Percentiles rank a stretch among this genome's conserved stretches.
phyloP scores from a whole-genome alignment of 352 stramenopile species.

The Phytophthora citricola region DNA sequence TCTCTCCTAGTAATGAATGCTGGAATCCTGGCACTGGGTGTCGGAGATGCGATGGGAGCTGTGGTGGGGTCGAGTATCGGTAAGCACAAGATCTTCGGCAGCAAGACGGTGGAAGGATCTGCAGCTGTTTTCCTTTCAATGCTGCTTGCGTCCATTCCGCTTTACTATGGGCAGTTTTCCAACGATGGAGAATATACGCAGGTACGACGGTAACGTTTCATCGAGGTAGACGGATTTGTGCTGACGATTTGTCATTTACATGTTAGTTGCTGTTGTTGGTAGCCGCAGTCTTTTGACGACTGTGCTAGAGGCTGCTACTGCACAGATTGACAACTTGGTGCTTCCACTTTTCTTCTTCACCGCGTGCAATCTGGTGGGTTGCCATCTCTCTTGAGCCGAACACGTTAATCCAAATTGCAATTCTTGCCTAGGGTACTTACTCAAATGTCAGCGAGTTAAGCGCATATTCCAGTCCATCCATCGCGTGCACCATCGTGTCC shows the following conservation, averaged over 20 bases:
- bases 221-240: no score
- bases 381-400: slow-evolving; percentile 28
- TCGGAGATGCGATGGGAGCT: slow-evolving; percentile 83
- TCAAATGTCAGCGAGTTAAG: slow-evolving; percentile 30
- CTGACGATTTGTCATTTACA: not conserved
- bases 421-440: not conserved
- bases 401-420: not conserved
- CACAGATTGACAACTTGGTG: slow-evolving; percentile 88
- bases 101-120: slow-evolving; percentile 73
- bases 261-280: slow-evolving; percentile 18
- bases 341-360: slow-evolving; percentile 76
- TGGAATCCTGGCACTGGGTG: slow-evolving; percentile 70
- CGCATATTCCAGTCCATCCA: slow-evolving; percentile 64
- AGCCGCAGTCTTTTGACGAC: slow-evolving; percentile 56
- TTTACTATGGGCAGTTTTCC: slow-evolving; percentile 51
- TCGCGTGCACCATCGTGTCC: slow-evolving; percentile 73
- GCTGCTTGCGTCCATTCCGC: slow-evolving; percentile 47
- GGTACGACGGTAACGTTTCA: slow-evolving; percentile 27
- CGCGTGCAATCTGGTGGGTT: slow-evolving; percentile 59
- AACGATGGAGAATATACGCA: slow-evolving; percentile 37
- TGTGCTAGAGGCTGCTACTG: slow-evolving; percentile 69
- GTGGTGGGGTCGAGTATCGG: slow-evolving; percentile 64
- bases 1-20: slow-evolving; percentile 60
- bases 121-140: slow-evolving; percentile 70
- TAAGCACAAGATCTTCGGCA: slow-evolving; percentile 56